Evolutionary conservation across 768 basidiomycete genomes (phyloP), one percentile per base, ranked within the genome.

Genomic region (Mycena indigotica): DNA sequence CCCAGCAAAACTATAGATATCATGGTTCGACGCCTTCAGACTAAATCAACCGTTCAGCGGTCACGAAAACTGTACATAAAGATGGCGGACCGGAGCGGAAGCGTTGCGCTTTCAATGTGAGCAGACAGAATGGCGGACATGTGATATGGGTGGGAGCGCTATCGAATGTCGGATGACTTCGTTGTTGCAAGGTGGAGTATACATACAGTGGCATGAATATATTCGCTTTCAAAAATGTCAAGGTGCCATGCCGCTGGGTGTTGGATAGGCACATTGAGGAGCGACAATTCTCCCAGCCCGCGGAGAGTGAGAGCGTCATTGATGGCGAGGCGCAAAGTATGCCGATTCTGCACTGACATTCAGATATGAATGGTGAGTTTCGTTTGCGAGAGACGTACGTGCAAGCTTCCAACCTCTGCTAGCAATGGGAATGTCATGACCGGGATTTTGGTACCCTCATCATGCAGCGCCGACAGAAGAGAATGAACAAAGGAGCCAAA

Each of bases 401-500:
- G n/a, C n/a, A n/a, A n/a, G n/a, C n/a, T n/a, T n/a, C n/a, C 53
- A 25, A 61, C 60, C 0, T 71, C 72, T 21, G 88, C 87, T 50
- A 90, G 72, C 15, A 89, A 65, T 19, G 86, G 78, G 53, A 88
- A 83, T 2, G 77, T 69, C 41, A 90, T 62, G 24, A 79, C 74
- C 5, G 88, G 78, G n/a, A 83, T 67, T 66, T 89, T 91, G 4
- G 76, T 69, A 62, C 84, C 81, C 61, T 93, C 89, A 61, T 92
- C 91, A 17, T 84, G 81, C 60, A 89, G 80, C 4, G 80, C 69
- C 4, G 78, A 75, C 39, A 92, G 71, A 46, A 93, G 78, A 2
- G 83, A 75, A 51, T 78, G 59, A 6, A 80, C 80, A 66, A 92
- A 90, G 6, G 83, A 79, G 2, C 89, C 90, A 60, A 91, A 92